phyloP scores from a whole-genome alignment of 2,329 filamentous ascomycete species.

The Hymenoscyphus repandus region DNA sequence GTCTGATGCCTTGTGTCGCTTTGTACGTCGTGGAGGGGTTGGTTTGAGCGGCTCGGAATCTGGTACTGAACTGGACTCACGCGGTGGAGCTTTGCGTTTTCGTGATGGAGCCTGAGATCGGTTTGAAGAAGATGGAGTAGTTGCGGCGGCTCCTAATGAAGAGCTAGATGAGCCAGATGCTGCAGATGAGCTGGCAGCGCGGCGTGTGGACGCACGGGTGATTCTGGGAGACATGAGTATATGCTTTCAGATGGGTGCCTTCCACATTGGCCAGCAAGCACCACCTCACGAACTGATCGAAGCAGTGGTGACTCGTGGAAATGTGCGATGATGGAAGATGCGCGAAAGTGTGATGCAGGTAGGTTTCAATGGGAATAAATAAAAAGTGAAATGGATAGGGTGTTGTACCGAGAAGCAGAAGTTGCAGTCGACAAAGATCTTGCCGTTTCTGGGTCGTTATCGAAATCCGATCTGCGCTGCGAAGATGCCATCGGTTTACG shows the following conservation, averaged over 20 bases:
- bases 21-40: constrained; percentile 54
- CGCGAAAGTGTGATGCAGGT: constrained; percentile 2
- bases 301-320: constrained; percentile 8
- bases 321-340: constrained; percentile 4
- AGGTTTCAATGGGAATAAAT: constrained; percentile 1
- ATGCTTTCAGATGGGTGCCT: constrained; percentile 15
- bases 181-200: constrained; percentile 57
- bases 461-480: constrained; percentile 14
- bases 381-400: constrained; percentile 15
- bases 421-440: constrained; percentile 10
- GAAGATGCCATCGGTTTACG: constrained; percentile 15
- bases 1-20: constrained; percentile 63
- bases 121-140: constrained; percentile 33
- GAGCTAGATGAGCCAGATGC: constrained; percentile 32
- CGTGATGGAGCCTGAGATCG: constrained; percentile 47
- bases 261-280: constrained; percentile 11
- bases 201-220: constrained; percentile 89
- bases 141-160: constrained; percentile 34
- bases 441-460: constrained; percentile 14
- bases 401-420: constrained; percentile 19
- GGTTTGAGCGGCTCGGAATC: constrained; percentile 33
- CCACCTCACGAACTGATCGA: constrained; percentile 17
- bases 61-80: constrained; percentile 43
- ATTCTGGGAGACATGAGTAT: constrained; percentile 94
- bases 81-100: constrained; percentile 70